Evolutionary conservation across 164 flowering plant species (phyloP).

Genomic region (Platanus orientalis): DNA sequence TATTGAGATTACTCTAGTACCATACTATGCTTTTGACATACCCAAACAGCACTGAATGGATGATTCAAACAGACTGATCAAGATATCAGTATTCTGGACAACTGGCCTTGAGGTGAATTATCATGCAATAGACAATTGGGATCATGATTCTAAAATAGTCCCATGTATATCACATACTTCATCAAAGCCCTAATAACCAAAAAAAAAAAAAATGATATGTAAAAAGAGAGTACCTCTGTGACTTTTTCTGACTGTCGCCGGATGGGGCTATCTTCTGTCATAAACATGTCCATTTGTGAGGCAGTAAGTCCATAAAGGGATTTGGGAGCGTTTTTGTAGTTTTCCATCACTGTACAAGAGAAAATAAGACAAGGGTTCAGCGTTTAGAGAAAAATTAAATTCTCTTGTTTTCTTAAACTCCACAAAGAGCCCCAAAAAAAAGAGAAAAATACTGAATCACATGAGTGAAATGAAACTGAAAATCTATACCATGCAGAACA

Average conservation of each 20-base stretch:
- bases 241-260: constrained; percentile 56
- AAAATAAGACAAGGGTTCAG: background rate
- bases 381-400: too few species aligned
- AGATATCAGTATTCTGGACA: too few species aligned
- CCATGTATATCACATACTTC: background rate
- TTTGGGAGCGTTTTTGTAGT: constrained; percentile 71
- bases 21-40: too few species aligned
- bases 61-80: too few species aligned
- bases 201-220: background rate
- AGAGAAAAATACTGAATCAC: too few species aligned
- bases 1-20: too few species aligned
- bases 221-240: constrained; percentile 51
- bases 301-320: constrained; percentile 73
- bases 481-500: too few species aligned
- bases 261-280: constrained; percentile 79
- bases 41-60: too few species aligned
- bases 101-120: too few species aligned
- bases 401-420: too few species aligned
- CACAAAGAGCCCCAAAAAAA: too few species aligned
- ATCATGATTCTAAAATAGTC: background rate
- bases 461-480: background rate
- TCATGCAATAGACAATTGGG: background rate
- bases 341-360: constrained; percentile 65
- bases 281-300: constrained; percentile 90
- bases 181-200: background rate